Evolutionary conservation across 2,329 filamentous ascomycete genomes (phyloP).

Genomic region (Neophaeococcomyces aloes): DNA sequence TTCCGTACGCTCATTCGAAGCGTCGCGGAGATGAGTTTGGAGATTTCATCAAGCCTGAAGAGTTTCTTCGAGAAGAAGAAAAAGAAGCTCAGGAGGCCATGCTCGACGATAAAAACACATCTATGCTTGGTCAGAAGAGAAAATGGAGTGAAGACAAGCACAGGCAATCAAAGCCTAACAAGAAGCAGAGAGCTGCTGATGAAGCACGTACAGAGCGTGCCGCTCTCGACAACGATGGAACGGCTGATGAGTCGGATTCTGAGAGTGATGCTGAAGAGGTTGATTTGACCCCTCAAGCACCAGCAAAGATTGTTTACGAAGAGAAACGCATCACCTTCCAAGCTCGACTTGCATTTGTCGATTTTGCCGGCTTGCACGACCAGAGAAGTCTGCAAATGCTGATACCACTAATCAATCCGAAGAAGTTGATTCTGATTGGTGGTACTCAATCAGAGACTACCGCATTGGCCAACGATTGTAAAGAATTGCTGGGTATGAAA

Average conservation of each 20-base stretch:
- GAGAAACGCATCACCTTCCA: constrained; percentile 56
- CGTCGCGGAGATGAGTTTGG: constrained; percentile 84
- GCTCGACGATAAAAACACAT: constrained; percentile 44
- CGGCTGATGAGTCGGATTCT: constrained; percentile 48
- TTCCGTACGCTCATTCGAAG: constrained; percentile 71
- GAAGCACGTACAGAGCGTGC: constrained; percentile 16
- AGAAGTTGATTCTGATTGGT: constrained; percentile 86
- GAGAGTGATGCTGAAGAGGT: constrained; percentile 45
- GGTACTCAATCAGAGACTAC: constrained; percentile 70
- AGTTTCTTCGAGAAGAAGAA: constrained; percentile 87
- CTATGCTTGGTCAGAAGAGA: constrained; percentile 76
- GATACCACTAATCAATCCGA: constrained; percentile 83
- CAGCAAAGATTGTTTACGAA: constrained; percentile 62
- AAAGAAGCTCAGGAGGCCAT: constrained; percentile 60
- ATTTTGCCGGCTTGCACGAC: constrained; percentile 87
- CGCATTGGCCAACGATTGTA: constrained; percentile 68
- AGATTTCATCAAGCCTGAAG: constrained; percentile 84
- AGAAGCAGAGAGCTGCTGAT: constrained; percentile 14
- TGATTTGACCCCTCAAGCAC: constrained; percentile 44
- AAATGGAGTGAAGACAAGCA: constrained; percentile 70
- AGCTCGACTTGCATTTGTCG: constrained; percentile 72
- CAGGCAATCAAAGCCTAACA: constrained; percentile 28
- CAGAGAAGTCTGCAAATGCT: constrained; percentile 89
- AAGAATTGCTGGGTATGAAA: constrained; percentile 48
- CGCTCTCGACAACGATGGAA: constrained; percentile 41